These are phyloP conservation scores for Achlya hypogyna DNA, from an alignment of 352 stramenopile species.

Conservation along the genomic window DNA sequence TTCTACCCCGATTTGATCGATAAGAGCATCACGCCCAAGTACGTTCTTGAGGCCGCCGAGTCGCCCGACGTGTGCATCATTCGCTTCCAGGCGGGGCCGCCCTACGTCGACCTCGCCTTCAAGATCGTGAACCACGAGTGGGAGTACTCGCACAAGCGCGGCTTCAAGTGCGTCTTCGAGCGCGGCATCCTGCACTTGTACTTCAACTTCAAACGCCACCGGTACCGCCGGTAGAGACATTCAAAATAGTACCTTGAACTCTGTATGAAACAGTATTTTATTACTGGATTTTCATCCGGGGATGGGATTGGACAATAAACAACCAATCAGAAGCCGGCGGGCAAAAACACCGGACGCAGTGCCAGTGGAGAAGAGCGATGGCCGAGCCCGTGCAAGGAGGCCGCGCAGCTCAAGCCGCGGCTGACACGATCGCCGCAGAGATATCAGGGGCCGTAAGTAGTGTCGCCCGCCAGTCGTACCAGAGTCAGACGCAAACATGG, in stretches of 20 bases:
- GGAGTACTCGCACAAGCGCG: slow-evolving; percentile 94
- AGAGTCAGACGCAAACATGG: background rate
- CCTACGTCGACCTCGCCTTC: slow-evolving; percentile 99
- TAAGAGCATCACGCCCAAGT: slow-evolving; percentile 92
- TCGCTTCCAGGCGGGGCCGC: slow-evolving; percentile 94
- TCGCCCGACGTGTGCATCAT: slow-evolving; percentile 96
- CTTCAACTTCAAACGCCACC: slow-evolving; percentile 98
- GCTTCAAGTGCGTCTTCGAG: slow-evolving; percentile 98
- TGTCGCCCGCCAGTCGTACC: background rate
- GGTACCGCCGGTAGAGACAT: slow-evolving; percentile 96
- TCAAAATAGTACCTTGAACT: too few relatives aligned
- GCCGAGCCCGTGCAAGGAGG: too few relatives aligned
- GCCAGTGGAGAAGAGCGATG: too few relatives aligned
- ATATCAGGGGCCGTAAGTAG: background rate
- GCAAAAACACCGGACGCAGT: too few relatives aligned
- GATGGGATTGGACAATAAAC: too few relatives aligned
- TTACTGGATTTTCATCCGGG: too few relatives aligned
- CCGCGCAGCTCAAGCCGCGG: too few relatives aligned
- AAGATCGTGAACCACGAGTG: slow-evolving; percentile 99
- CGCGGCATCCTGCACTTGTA: slow-evolving; percentile 96
- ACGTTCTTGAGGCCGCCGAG: slow-evolving; percentile 90
- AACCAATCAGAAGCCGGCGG: background rate
- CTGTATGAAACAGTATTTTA: too few relatives aligned
- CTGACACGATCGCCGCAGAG: background rate
- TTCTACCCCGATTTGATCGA: slow-evolving; percentile 99